Base-by-base conservation (phyloP, 352 stramenopile genomes). In the Globisporangium abappressorium region DNA sequence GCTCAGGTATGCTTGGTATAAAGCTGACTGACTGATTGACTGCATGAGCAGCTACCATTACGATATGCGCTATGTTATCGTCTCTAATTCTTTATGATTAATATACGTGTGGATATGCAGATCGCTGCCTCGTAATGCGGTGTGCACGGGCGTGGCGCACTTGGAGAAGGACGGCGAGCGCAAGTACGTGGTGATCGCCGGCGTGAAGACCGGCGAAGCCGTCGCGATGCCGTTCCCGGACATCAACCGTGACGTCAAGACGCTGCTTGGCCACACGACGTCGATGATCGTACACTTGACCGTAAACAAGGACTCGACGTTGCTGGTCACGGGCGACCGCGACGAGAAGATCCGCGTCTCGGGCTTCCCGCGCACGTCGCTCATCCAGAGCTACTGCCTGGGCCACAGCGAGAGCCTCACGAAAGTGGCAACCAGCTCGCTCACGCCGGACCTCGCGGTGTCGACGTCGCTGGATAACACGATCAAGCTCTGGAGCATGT, bases 261-360 rank as follows among this genome's bases (percentile, higher is more conserved):
- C 77, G 62, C 73, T 95, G 46, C 66, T 95, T 62, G 82, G 82
- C 54, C 88, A 95, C 78, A 95, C 88, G 43, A 94, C 88, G 60
- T 95, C 88, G 26, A 95, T 95, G 83, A 81, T 95, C 74, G 93
- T 86, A 55, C 75, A 89, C 72, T 72, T 95, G 65, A 76, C 78
- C 11, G 67, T 89, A 20, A 89, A 80, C 47, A 63, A 64, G 57
- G 72, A 91, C 64, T 83, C 75, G 59, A 73, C 69, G 57, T 66
- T 91, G 65, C 69, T 95, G 28, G 71, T 96, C 18, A 91, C 86
- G 15, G 88, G 82, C 1, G 88, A 96, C 62, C 84, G 88, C 30
- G 87, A 96, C 63, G 88, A 96, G 61, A 94, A 96, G 73, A 70
- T 96, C 53, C 85, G 88, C n/a, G 81, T 96, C 9, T 94, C 88